Evolutionary conservation across 768 basidiomycete species (phyloP).

Genomic region (Xerocomellus intermedius): DNA sequence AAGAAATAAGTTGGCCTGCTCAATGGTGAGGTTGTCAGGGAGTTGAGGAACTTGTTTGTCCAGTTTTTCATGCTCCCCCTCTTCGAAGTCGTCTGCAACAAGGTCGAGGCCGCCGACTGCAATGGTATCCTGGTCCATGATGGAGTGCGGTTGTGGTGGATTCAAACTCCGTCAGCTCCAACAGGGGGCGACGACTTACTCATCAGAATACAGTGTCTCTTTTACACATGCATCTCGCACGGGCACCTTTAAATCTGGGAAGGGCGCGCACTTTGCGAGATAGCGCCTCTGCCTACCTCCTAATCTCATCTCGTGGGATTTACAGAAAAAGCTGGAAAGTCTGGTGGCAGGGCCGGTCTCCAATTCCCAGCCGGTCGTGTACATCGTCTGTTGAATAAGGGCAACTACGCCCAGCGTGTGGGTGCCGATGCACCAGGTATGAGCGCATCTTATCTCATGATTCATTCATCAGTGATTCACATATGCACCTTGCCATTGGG

Average conservation of each 20-base stretch:
- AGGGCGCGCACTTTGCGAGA: slow-evolving; percentile 20
- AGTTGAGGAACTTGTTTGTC: not conserved
- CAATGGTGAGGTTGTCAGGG: too few species aligned
- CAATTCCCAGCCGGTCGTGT: slow-evolving; percentile 93
- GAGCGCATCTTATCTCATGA: slow-evolving; percentile 10
- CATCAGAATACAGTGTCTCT: too few species aligned
- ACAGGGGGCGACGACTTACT: too few species aligned
- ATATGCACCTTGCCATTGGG: slow-evolving; percentile 79
- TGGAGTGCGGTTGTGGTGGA: too few species aligned
- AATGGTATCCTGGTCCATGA: too few species aligned
- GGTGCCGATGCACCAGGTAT: slow-evolving; percentile 85
- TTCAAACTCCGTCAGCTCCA: too few species aligned
- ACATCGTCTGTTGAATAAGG: slow-evolving; percentile 83
- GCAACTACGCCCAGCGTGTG: slow-evolving; percentile 85
- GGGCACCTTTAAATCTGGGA: slow-evolving; percentile 26
- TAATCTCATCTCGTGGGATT: slow-evolving; percentile 6
- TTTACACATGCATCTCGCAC: slow-evolving; percentile 3
- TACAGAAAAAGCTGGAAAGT: slow-evolving; percentile 50
- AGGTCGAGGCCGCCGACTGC: not conserved
- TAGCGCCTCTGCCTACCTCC: not conserved
- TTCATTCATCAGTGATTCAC: not conserved
- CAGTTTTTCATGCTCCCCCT: not conserved
- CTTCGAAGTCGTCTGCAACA: not conserved
- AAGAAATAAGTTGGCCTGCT: too few species aligned
- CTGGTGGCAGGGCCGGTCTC: slow-evolving; percentile 61